Conservation (phyloP, 192 early-diverging fungal genomes). For the Coemansia sp. region DNA sequence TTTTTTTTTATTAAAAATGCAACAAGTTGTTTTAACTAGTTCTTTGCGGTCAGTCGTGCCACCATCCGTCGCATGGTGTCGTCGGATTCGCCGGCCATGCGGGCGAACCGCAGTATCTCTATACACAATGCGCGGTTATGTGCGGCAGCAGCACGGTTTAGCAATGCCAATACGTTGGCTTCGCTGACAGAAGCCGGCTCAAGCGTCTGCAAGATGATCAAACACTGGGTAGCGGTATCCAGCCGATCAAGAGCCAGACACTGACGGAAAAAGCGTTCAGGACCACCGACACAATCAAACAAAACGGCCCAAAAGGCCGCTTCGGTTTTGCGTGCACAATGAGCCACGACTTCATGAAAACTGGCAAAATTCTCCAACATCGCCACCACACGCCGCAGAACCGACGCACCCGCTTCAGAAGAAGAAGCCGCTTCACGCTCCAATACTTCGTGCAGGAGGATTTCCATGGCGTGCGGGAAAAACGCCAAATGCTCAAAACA, state of each 20-base stretch:
- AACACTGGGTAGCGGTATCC: conserved; percentile 86
- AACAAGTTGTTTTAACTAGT: background rate
- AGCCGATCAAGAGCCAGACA: conserved; percentile 71
- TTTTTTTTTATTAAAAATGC: background rate
- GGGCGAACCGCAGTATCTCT: conserved; percentile 45
- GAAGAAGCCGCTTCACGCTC: conserved; percentile 82
- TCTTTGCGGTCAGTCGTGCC: background rate
- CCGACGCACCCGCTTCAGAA: conserved; percentile 28
- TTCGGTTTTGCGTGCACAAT: conserved; percentile 97
- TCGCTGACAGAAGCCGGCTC: conserved; percentile 57
- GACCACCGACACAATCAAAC: conserved; percentile 83
- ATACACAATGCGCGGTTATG: conserved; percentile 20
- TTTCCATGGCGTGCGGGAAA: conserved; percentile 90
- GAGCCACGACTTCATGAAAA: conserved; percentile 85
- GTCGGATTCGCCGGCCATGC: conserved; percentile 35
- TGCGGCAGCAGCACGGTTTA: conserved; percentile 13
- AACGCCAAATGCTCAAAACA: conserved; percentile 77
- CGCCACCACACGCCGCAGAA: conserved; percentile 69
- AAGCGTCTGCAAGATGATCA: conserved; percentile 91
- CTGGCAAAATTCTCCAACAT: conserved; percentile 77
- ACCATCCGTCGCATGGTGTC: conserved; percentile 13
- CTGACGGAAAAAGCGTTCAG: conserved; percentile 77
- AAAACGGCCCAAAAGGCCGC: conserved; percentile 86
- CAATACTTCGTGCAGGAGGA: conserved; percentile 83
- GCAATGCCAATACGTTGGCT: conserved; percentile 29